These are phyloP conservation scores for Barnettozyma botsteinii DNA, from an alignment of 805 yeast species.

Conservation along the genomic window DNA sequence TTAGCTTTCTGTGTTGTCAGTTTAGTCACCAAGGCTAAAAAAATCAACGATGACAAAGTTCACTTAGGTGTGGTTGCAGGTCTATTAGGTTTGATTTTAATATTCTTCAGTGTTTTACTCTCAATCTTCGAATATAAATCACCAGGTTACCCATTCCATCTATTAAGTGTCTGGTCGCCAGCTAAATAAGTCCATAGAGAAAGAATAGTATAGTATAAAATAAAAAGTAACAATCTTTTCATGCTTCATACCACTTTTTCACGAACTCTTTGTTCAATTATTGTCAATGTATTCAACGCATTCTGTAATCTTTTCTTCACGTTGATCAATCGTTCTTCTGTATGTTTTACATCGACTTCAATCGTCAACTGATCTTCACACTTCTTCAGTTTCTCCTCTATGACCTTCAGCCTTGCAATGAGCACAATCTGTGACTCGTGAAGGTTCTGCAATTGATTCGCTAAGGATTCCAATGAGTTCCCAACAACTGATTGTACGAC, in stretches of 20 bases:
- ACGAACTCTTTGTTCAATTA: conserved; percentile 29
- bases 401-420: conserved; percentile 40
- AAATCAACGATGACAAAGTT: conserved; percentile 37
- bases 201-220: neutral
- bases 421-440: conserved; percentile 54
- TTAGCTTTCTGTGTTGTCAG: conserved; percentile 56
- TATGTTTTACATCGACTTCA: conserved; percentile 13
- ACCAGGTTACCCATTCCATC: conserved; percentile 67
- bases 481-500: conserved; percentile 52
- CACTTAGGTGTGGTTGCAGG: conserved; percentile 44
- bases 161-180: conserved; percentile 38
- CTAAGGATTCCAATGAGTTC: conserved; percentile 46
- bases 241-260: conserved; percentile 1
- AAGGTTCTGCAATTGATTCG: conserved; percentile 44
- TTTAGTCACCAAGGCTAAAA: conserved; percentile 54
- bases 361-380: conserved; percentile 24
- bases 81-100: conserved; percentile 40
- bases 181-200: neutral
- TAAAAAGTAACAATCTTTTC: neutral
- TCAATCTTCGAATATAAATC: conserved; percentile 65
- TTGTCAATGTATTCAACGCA: conserved; percentile 27
- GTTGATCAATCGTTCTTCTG: conserved; percentile 21
- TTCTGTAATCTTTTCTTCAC: conserved; percentile 22
- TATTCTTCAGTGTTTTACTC: conserved; percentile 59
- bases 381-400: conserved; percentile 30